Percentiles rank a stretch among this genome's conserved stretches.
Conservation (phyloP, 495 filamentous ascomycete genomes). For the Talaromyces ruber region DNA sequence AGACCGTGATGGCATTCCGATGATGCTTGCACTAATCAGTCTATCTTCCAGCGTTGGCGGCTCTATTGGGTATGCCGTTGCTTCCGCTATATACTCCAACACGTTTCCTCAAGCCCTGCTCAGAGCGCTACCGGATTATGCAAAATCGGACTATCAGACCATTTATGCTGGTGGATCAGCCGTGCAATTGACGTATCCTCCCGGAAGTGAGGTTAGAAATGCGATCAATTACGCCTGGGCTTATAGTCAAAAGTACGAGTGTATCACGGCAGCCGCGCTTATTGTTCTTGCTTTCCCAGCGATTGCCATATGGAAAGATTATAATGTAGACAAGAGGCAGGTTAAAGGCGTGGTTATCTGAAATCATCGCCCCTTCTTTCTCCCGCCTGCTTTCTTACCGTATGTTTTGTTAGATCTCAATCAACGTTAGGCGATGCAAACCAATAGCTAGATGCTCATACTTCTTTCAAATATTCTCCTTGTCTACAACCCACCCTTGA, state of each 20-base stretch:
- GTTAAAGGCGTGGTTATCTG: slow-evolving; percentile 12
- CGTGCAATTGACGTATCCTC: slow-evolving; percentile 8
- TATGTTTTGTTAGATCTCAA: too few relatives aligned
- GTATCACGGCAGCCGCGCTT: slow-evolving; percentile 10
- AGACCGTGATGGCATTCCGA: slow-evolving; percentile 49
- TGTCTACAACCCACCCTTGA: too few relatives aligned
- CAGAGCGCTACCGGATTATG: background rate
- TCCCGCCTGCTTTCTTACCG: too few relatives aligned
- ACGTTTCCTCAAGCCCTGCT: slow-evolving; percentile 47
- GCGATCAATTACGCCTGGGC: slow-evolving; percentile 13
- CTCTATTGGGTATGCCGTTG: slow-evolving; percentile 50
- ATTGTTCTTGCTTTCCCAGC: slow-evolving; percentile 13
- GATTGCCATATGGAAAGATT: slow-evolving; percentile 13
- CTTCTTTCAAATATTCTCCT: too few relatives aligned
- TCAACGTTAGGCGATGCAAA: too few relatives aligned
- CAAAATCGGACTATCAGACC: background rate
- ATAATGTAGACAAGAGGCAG: slow-evolving; percentile 15
- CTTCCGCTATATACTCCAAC: slow-evolving; percentile 53
- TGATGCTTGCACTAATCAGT: slow-evolving; percentile 48
- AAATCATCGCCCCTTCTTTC: background rate
- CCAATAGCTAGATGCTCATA: too few relatives aligned
- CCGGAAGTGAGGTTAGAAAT: slow-evolving; percentile 3
- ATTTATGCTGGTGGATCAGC: slow-evolving; percentile 4
- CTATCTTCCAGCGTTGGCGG: slow-evolving; percentile 56
- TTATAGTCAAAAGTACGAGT: slow-evolving; percentile 10